Evolutionary conservation across 768 basidiomycete species (phyloP), one percentile per base, ranked within the genome.

Genomic region (Leccinum subgranulosum): DNA sequence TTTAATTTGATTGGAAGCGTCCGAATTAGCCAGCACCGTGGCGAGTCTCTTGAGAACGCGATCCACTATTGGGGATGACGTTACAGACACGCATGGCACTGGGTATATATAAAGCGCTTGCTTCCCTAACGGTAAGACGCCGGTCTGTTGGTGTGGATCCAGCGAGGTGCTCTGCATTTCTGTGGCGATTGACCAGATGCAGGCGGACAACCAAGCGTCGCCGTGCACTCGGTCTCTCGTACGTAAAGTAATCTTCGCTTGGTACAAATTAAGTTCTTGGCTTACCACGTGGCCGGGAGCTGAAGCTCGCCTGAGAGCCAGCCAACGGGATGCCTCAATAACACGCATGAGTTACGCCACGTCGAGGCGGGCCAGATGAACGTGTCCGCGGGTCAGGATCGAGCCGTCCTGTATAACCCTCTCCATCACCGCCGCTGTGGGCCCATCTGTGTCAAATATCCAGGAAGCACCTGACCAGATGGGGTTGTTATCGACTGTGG

Each of bases 1-100:
- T 43, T 43, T 43, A 43, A 43, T 43, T 43, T 60, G 59, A 64
- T 56, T 64, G 56, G 65, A 54, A 23, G 21, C 57, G 28, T 53
- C 52, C 36, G 54, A 54, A 54, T 66, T 55, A 63, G 34, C 33
- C 31, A 15, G 19, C 34, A 23, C 39, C 49, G 21, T 60, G 54
- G 23, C n/a, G 39, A 10, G 54, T 19, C 19, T 27, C 41, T 49
- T 10, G 43, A 45, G 23, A 27, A 46, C 41, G 6, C 12, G 46
- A 41, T 39, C 51, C 14, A 36, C 28, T 11, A 43, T 28, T 25
- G 45, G 56, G 58, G 33, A 28, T 43, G 9, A 27, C n/a, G 27
- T 33, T 43, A 25, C 10, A 2, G 15, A 56, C 21, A 56, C 41
- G 41, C 41, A 28, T 33, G 41, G 27, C 21, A 41, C 21, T 14